Conservation (phyloP, 306 rosid species). For the Crotalaria pallida region DNA sequence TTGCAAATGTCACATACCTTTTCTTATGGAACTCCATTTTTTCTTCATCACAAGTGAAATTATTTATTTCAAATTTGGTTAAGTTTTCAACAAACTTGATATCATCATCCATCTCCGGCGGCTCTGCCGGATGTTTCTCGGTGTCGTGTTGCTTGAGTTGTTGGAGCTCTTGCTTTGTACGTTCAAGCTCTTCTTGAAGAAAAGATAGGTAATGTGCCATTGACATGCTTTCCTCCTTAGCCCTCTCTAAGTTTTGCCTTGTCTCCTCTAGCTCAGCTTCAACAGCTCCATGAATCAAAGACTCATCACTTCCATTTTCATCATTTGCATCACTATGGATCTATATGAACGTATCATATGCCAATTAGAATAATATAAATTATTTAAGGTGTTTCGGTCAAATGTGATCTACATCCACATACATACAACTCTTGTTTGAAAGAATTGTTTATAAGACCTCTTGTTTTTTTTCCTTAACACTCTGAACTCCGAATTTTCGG, state of each 20-base stretch:
- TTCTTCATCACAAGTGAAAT: not conserved
- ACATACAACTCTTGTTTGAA: too few relatives aligned
- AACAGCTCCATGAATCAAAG: constrained; percentile 25
- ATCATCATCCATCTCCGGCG: constrained; percentile 36
- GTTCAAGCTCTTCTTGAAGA: constrained; percentile 46
- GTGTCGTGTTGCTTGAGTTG: constrained; percentile 32
- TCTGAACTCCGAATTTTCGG: too few relatives aligned
- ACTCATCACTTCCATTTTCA: constrained; percentile 27
- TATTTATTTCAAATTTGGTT: constrained; percentile 11
- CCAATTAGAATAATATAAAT: too few relatives aligned
- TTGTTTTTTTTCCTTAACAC: too few relatives aligned
- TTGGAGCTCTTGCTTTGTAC: constrained; percentile 46
- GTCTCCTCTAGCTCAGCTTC: constrained; percentile 48
- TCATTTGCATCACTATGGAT: constrained; percentile 27
- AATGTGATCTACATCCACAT: too few relatives aligned
- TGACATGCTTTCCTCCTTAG: constrained; percentile 44
- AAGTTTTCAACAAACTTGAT: constrained; percentile 41
- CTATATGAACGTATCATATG: constrained; percentile 10
- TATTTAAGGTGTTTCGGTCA: too few relatives aligned
- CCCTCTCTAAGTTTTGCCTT: constrained; percentile 42
- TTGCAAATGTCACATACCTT: constrained; percentile 60
- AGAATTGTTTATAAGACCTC: too few relatives aligned
- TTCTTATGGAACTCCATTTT: constrained; percentile 58
- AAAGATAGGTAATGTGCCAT: constrained; percentile 50
- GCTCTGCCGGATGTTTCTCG: constrained; percentile 18